Evolutionary conservation across 2,329 filamentous ascomycete genomes (phyloP), one percentile per base, ranked within the genome.

Genomic region (Pseudonectria foliicola): DNA sequence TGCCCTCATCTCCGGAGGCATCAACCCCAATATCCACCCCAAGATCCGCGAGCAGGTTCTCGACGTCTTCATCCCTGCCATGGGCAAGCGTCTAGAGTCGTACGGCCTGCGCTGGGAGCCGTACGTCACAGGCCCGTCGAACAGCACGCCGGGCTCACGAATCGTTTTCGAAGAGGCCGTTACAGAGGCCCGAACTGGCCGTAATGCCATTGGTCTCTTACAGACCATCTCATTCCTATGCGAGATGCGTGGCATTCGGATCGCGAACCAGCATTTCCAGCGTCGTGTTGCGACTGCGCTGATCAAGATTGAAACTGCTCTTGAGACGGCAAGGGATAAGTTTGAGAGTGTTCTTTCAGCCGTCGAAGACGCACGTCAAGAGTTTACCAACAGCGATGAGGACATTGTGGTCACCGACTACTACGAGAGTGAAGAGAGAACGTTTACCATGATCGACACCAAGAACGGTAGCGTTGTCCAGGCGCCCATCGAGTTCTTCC

Each of bases 221-320:
- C 53, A 56, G 7, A 38, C 52, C 0, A 40, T 56, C 25, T 48
- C 55, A 0, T 53, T 56, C 3, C 39, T 55, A 1, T 45, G 46
- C 2, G 53, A 56, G 30, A 52, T 46, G 0, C 35, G 53, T n/a
- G 53, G 53, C 1, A 53, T 58, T 2, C 52, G 47, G 34, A 38
- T 59, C 2, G 56, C 52, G 1, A 42, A 49, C n/a, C 56, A 56
- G 32, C 54, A 59, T 25, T 56, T 57, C 3, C 55, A 59, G 33
- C 49, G 52, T 0, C 55, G 56, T 15, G 55, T 57, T 3, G 51
- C 50, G 12, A 46, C 53, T 2, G 45, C 43, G 4, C 25, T 56
- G 7, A 44, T 42, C 1, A 56, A 49, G 47, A 38, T 56, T 2
- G 39, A 47, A 4, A 34, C 49, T 1, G 39, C 56, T 4, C 29